phyloP scores from a whole-genome alignment of 257 asterid genomes.

The Leonotis leonurus region DNA sequence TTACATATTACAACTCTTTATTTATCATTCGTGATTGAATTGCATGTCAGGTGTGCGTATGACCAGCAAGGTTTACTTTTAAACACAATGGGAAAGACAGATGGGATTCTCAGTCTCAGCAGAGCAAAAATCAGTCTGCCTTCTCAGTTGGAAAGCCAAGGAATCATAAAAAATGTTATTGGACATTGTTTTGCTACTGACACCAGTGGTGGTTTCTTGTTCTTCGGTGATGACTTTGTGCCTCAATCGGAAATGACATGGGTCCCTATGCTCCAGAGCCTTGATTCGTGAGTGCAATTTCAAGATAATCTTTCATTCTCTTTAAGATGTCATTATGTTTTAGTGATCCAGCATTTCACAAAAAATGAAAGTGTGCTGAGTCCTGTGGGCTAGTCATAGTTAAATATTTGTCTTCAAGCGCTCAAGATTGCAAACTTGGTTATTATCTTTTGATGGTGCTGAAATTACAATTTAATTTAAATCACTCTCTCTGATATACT shows the following conservation, averaged over 20 bases:
- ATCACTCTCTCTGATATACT: background rate
- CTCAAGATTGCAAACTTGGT: background rate
- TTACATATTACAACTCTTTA: conserved; percentile 1
- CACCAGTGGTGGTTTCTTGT: conserved; percentile 49
- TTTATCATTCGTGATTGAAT: conserved; percentile 13
- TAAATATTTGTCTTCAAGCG: background rate
- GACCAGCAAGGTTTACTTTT: conserved; percentile 76
- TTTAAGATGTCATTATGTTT: background rate
- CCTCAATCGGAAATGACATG: conserved; percentile 55
- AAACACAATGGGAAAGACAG: conserved; percentile 53
- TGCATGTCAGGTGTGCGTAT: conserved; percentile 56
- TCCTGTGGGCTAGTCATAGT: background rate
- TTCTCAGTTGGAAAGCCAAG: conserved; percentile 57
- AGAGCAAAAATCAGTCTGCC: conserved; percentile 62
- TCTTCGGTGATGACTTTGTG: conserved; percentile 67
- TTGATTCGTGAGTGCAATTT: conserved; percentile 31
- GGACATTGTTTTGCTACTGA: conserved; percentile 66
- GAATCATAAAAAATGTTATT: conserved; percentile 48
- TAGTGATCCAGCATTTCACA: background rate
- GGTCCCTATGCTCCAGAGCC: conserved; percentile 59
- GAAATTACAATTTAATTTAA: background rate
- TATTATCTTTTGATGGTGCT: background rate
- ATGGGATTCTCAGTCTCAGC: conserved; percentile 76
- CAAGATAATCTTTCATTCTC: background rate
- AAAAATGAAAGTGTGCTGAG: background rate